Evolutionary conservation across 352 stramenopile genomes (phyloP), one percentile per base, ranked within the genome.

Genomic region (Phytophthora multivora): DNA sequence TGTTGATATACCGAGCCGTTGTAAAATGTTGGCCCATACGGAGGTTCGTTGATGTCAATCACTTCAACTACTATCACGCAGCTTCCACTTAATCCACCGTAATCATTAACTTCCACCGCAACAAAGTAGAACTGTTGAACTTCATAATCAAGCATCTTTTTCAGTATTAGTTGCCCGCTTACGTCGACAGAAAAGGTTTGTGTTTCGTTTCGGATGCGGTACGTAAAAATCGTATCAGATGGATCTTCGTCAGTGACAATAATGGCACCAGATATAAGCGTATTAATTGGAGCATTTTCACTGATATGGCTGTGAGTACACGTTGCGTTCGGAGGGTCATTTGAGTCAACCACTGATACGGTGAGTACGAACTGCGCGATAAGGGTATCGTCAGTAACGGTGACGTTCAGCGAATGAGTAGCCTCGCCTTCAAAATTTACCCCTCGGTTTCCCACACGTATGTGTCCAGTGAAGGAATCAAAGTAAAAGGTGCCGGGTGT

Each of bases 401-500:
- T 59, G n/a, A 73, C 19, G 15, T 47, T 57, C 19, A 69, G 18
- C 1, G 13, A 42, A 45, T 73, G 65, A 7, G 2, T 26, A 18
- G 36, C 2, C 8, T 56, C 58, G 1, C 50, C 31, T 46, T 88
- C 79, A 51, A 67, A 88, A 19, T 88, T 75, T 2, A 80, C 33
- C 5, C 64, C 57, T 18, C 39, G 45, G 4, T 16, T 51, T 4
- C 69, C 74, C 2, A 84, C 73, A 3, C 73, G 71, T 3, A 88
- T 28, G 7, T 56, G 40, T 15, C 74, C 70, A n/a, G 28, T 65
- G 0, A 25, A 51, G 2, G 66, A 56, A 50, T 88, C 79, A 49
- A 77, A 86, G 50, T 80, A 84, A 59, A 88, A 86, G 0, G 60
- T 72, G 3, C 62, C 65, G 21, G 66, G 51, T 2, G 71, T 50